phyloP scores from a whole-genome alignment of 345 rosid species.

The Gynandropsis gynandra region DNA sequence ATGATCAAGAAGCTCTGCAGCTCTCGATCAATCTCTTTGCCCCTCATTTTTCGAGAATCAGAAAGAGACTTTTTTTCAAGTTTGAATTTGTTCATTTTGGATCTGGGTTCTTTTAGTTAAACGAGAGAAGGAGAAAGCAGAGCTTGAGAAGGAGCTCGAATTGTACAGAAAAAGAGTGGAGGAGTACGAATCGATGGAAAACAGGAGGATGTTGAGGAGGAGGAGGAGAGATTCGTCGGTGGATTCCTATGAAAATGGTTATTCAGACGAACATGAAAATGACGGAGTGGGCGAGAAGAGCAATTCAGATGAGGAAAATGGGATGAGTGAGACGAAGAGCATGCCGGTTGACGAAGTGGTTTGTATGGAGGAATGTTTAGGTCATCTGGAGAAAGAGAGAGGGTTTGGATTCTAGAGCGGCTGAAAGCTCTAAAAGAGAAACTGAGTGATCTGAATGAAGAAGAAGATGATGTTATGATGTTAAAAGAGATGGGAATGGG shows the following conservation, averaged over 20 bases:
- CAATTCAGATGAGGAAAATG: slow-evolving; percentile 16
- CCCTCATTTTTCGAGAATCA: no score
- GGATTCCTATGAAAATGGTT: slow-evolving; percentile 46
- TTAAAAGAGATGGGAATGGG: no score
- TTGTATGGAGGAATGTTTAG: slow-evolving; percentile 70
- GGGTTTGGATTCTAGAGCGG: slow-evolving; percentile 75
- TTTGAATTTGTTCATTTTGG: no score
- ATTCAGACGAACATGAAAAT: slow-evolving; percentile 37
- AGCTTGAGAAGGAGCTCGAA: no score
- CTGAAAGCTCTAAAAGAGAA: slow-evolving; percentile 86
- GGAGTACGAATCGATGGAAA: slow-evolving; percentile 69
- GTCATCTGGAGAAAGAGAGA: slow-evolving; percentile 73
- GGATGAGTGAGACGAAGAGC: slow-evolving; percentile 32
- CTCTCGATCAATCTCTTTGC: slow-evolving; percentile 68
- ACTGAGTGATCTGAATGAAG: slow-evolving; percentile 44
- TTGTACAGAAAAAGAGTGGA: slow-evolving; percentile 50
- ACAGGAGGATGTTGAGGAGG: slow-evolving; percentile 38
- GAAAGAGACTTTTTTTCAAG: no score
- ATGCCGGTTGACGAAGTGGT: slow-evolving; percentile 71
- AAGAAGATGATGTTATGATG: slow-evolving; percentile 40
- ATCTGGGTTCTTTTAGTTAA: no score
- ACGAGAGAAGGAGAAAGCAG: slow-evolving; percentile 76
- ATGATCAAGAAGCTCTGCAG: slow-evolving; percentile 97
- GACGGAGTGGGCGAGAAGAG: slow-evolving; percentile 35
- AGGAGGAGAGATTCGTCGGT: slow-evolving; percentile 51